phyloP scores from a whole-genome alignment of 805 yeast species.

The Zygosaccharomyces lentus region DNA sequence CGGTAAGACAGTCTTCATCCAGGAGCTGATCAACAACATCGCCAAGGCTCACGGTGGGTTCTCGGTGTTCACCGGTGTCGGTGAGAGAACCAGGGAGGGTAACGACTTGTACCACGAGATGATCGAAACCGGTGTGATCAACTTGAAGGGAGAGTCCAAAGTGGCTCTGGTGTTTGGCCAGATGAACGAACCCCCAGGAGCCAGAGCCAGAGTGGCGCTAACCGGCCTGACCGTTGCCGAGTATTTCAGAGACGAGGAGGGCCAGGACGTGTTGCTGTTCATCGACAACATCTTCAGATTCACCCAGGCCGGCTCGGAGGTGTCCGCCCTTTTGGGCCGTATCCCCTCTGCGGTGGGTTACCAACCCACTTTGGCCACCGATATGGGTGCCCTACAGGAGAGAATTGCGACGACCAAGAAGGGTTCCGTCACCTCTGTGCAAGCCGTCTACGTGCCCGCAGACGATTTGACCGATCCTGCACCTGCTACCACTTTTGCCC shows the following conservation, averaged over 20 bases:
- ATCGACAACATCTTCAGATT: conserved; percentile 99
- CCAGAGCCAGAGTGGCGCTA: conserved; percentile 99
- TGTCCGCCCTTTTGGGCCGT: conserved; percentile 99
- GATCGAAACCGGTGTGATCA: conserved; percentile 99
- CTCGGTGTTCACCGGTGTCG: conserved; percentile 99
- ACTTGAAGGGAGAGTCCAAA: conserved; percentile 99
- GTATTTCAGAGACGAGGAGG: conserved; percentile 99
- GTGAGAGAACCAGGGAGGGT: conserved; percentile 99
- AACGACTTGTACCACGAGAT: conserved; percentile 99
- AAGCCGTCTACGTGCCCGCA: conserved; percentile 99
- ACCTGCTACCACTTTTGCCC: conserved; percentile 99
- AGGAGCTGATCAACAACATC: conserved; percentile 98
- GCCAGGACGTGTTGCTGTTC: conserved; percentile 99
- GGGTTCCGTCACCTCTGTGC: conserved; percentile 99
- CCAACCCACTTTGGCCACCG: conserved; percentile 99
- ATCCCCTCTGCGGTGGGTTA: conserved; percentile 99
- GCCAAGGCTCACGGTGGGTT: conserved; percentile 99
- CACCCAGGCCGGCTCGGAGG: conserved; percentile 99
- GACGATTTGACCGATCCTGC: conserved; percentile 99
- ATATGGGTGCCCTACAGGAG: conserved; percentile 99
- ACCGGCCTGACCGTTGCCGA: conserved; percentile 99
- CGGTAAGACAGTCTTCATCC: conserved; percentile 99
- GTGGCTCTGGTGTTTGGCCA: conserved; percentile 99
- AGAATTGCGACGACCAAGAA: conserved; percentile 99
- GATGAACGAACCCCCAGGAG: conserved; percentile 99